phyloP scores from a whole-genome alignment of 208 protist species.

The Acanthamoeba castellanii region DNA sequence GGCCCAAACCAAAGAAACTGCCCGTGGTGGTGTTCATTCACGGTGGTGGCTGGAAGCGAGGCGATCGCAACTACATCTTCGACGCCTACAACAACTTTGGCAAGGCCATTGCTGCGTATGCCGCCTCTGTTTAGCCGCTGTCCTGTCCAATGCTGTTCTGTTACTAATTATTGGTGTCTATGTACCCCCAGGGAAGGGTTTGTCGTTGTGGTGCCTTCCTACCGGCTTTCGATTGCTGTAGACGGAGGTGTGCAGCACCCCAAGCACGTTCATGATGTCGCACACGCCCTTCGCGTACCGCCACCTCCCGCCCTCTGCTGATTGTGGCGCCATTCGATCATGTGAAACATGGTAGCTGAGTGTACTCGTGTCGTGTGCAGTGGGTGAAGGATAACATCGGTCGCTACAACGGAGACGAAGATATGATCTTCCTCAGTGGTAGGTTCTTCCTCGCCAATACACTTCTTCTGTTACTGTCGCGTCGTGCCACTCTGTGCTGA shows the following conservation, averaged over 20 bases:
- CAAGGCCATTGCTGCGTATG: not conserved
- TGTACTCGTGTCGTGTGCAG: not conserved
- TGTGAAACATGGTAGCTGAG: too few species aligned
- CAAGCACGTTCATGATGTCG: slow-evolving; percentile 14
- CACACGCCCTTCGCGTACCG: not conserved
- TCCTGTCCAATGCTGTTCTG: not conserved
- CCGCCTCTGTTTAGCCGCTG: not conserved
- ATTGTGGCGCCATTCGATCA: too few species aligned
- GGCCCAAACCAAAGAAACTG: not conserved
- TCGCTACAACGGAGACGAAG: not conserved
- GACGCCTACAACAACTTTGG: slow-evolving; percentile 54
- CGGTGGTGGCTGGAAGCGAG: slow-evolving; percentile 54
- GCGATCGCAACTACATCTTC: slow-evolving; percentile 44
- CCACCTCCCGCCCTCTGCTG: not conserved
- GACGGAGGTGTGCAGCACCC: slow-evolving; percentile 19
- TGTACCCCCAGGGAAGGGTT: not conserved
- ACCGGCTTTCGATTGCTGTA: not conserved
- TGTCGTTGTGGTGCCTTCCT: slow-evolving; percentile 1
- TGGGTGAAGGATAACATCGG: slow-evolving; percentile 49
- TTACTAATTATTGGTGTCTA: not conserved
- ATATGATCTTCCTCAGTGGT: slow-evolving; percentile 47
- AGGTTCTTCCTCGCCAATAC: not conserved
- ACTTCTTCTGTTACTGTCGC: not conserved
- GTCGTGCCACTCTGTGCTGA: too few species aligned
- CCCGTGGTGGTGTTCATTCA: slow-evolving; percentile 30